Evolutionary conservation across 2,329 filamentous ascomycete genomes (phyloP).

Genomic region (Didymellaceae sp.): DNA sequence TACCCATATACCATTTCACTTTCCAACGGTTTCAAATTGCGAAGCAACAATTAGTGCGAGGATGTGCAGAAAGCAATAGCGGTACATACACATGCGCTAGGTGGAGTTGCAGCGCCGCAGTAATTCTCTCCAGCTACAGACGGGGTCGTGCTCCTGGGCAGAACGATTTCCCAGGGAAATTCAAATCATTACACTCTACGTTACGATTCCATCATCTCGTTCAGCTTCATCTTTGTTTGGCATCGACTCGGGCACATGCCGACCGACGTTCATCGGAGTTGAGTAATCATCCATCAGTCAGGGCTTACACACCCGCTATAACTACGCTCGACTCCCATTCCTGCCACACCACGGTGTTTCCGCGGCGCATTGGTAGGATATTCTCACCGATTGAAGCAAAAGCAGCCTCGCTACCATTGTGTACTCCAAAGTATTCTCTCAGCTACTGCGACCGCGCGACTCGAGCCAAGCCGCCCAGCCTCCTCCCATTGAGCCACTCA

Average conservation of each 20-base stretch:
- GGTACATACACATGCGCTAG: constrained; percentile 24
- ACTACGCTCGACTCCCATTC: not conserved
- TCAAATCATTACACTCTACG: constrained; percentile 11
- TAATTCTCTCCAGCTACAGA: constrained; percentile 27
- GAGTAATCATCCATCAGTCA: constrained; percentile 3
- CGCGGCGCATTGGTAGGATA: not conserved
- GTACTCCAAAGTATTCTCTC: not conserved
- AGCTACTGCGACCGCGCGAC: not conserved
- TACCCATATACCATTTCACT: constrained; percentile 46
- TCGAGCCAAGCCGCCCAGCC: constrained; percentile 5
- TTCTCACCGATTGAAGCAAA: not conserved
- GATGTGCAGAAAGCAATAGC: constrained; percentile 20
- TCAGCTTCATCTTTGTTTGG: not conserved
- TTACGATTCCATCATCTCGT: not conserved
- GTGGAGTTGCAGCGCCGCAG: constrained; percentile 22
- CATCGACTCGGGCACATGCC: not conserved
- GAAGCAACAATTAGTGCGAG: constrained; percentile 31
- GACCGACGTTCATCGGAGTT: not conserved
- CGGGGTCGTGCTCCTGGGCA: constrained; percentile 10
- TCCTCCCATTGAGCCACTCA: constrained; percentile 1
- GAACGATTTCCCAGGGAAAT: constrained; percentile 9
- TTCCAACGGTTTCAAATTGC: constrained; percentile 35
- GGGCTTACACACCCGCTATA: not conserved
- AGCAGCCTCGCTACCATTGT: constrained; percentile 1
- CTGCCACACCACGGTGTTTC: constrained; percentile 4